Evolutionary conservation across 495 filamentous ascomycete genomes (phyloP), one percentile per base, ranked within the genome.

Genomic region (Cercophora sp.): DNA sequence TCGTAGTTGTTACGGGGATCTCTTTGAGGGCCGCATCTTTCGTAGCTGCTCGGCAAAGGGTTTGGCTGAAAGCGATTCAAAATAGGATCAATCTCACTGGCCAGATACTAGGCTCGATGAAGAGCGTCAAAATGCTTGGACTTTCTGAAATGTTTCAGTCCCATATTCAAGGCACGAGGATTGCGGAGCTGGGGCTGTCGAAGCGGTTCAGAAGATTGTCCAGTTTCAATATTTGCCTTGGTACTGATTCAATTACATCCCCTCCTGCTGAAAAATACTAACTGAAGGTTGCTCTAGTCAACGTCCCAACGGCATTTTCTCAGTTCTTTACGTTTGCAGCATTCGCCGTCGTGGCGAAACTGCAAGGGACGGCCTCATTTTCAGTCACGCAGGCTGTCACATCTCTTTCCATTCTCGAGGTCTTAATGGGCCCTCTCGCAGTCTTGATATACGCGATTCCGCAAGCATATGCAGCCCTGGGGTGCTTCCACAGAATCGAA

Each of bases 161-260:
- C 26, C 66, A 57, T 25, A 63, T 85, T 1, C 75, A 84, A 49
- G 61, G 60, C 2, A 54, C 83, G n/a, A 74, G 82, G 15, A 52
- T 72, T 11, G 65, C 76, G 27, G 83, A 85, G 52, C 37, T 85
- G 13, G 58, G 69, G 15, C 34, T 51, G 16, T 57, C 58, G 4
- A 57, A 48, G 39, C 31, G 36, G 5, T 60, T 34, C 42, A 48
- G 57, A n/a, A 44, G 29, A 16, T 36, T 59, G n/a, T 48, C 48
- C 16, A 47, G 46, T 8, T 51, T 51, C 37, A 27, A 51, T 15
- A 29, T 48, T 9, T 59, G 44, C n/a, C 50, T 59, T 18, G 41
- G 52, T 59, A 41, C 1, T 50, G 32, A 24, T 23, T 9, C 20
- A 8, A 5, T 11, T 2, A 5, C 24, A 13, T 4, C 22, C 24